Evolutionary conservation across 2,329 filamentous ascomycete genomes (phyloP).

Genomic region (Aspergillus calidoustus): DNA sequence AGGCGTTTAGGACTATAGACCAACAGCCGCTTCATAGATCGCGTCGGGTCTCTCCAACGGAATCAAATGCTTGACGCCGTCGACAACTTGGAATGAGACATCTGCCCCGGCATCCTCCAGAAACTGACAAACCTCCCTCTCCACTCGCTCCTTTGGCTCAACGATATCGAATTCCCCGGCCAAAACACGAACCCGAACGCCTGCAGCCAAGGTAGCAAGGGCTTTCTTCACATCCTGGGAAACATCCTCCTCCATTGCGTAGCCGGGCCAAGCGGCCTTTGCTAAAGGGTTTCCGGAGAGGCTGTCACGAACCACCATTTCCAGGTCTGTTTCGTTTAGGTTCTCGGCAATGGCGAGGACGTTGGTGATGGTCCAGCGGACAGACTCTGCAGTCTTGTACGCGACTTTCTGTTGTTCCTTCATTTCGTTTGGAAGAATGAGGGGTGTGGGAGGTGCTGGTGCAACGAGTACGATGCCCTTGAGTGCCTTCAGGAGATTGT

Average conservation of each 20-base stretch:
- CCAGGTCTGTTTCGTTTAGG: constrained; percentile 22
- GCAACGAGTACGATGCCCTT: constrained; percentile 41
- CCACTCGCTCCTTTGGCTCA: constrained; percentile 37
- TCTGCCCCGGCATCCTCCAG: constrained; percentile 17
- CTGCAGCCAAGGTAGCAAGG: neutral
- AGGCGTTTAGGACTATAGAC: neutral
- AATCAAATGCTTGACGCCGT: constrained; percentile 3
- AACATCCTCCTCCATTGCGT: constrained; percentile 39
- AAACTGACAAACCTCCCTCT: constrained; percentile 28
- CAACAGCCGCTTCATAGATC: neutral
- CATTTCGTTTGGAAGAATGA: constrained; percentile 39
- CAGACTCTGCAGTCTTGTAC: constrained; percentile 34
- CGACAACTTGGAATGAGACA: constrained; percentile 16
- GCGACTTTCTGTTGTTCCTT: constrained; percentile 40
- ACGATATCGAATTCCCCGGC: constrained; percentile 40
- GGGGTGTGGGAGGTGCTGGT: constrained; percentile 39
- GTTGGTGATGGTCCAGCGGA: constrained; percentile 38
- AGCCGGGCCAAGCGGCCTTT: constrained; percentile 36
- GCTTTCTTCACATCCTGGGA: constrained; percentile 23
- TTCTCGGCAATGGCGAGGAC: constrained; percentile 34
- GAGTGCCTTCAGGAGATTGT: constrained; percentile 18
- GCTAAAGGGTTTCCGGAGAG: constrained; percentile 34
- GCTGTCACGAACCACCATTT: constrained; percentile 34
- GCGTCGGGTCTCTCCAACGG: neutral
- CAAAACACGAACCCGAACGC: constrained; percentile 32